phyloP scores from a whole-genome alignment of 2,329 filamentous ascomycete species.

The Hypoxylon sp. region DNA sequence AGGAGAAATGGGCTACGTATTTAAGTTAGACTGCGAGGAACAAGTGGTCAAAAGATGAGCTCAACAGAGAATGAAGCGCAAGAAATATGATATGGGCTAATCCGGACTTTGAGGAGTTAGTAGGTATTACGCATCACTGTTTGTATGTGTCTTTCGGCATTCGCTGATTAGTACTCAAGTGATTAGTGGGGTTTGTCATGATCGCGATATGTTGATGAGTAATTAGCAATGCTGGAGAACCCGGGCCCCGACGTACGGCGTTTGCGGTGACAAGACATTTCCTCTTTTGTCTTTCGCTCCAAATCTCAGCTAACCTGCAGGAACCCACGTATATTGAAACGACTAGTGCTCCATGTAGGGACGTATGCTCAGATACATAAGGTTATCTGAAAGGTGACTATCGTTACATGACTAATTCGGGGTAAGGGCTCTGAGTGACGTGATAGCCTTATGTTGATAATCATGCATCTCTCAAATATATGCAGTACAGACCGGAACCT shows the following conservation, averaged over 20 bases:
- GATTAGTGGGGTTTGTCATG: conserved; percentile 24
- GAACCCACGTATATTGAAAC: conserved; percentile 21
- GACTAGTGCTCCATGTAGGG: conserved; percentile 8
- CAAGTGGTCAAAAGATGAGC: neutral
- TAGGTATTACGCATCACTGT: conserved; percentile 5
- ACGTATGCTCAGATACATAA: no score
- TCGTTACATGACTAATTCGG: neutral
- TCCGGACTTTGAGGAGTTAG: conserved; percentile 15
- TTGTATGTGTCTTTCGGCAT: conserved; percentile 5
- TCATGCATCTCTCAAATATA: no score
- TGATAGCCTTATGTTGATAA: neutral
- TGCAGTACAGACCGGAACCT: no score
- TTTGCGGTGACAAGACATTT: conserved; percentile 33
- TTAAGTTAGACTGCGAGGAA: neutral
- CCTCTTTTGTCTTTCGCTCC: conserved; percentile 25
- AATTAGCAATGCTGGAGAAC: conserved; percentile 19
- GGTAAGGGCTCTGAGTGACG: neutral
- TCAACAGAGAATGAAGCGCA: conserved; percentile 4
- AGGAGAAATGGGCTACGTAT: conserved; percentile 1
- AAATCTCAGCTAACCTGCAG: conserved; percentile 26
- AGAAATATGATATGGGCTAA: conserved; percentile 3
- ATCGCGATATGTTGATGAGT: conserved; percentile 34
- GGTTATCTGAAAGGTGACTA: neutral
- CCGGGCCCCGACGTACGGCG: conserved; percentile 9
- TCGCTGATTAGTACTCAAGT: conserved; percentile 29